Evolutionary conservation across 1,284 basidiomycete species (phyloP).

Genomic region (Rhodotorula sp.): DNA sequence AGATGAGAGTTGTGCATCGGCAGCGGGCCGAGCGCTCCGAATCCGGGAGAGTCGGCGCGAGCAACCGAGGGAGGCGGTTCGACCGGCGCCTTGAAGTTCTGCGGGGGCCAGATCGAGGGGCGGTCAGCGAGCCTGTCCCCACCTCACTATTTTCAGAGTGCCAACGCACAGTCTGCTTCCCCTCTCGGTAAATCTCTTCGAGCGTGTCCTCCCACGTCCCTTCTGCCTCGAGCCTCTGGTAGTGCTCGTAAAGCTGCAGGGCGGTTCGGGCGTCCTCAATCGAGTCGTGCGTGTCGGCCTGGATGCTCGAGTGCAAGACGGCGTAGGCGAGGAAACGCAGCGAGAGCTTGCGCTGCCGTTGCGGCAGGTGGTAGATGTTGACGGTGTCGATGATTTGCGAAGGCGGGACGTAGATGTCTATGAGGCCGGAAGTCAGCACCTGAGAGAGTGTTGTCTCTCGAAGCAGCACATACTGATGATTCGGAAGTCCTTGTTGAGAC

Average conservation of each 20-base stretch:
- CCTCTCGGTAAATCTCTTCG: constrained; percentile 64
- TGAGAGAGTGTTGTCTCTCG: neutral
- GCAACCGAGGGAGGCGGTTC: constrained; percentile 9
- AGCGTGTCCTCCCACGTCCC: constrained; percentile 82
- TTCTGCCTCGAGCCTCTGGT: constrained; percentile 70
- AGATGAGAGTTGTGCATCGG: constrained; percentile 1
- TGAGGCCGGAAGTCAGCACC: neutral
- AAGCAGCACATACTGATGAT: constrained; percentile 77
- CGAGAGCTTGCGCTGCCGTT: constrained; percentile 81
- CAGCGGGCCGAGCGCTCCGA: constrained; percentile 22
- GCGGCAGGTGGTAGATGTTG: constrained; percentile 81
- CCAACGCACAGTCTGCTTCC: constrained; percentile 46
- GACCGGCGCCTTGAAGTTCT: constrained; percentile 37
- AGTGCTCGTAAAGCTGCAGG: constrained; percentile 80
- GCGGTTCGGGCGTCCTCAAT: constrained; percentile 89
- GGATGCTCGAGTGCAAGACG: constrained; percentile 84
- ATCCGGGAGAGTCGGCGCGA: constrained; percentile 10
- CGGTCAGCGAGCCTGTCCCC: neutral
- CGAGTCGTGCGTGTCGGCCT: constrained; percentile 90
- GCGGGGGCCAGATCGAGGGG: neutral
- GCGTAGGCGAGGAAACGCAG: constrained; percentile 95
- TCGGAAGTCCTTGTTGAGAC: constrained; percentile 97
- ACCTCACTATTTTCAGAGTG: too few relatives aligned
- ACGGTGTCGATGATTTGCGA: constrained; percentile 96
- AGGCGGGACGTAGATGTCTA: constrained; percentile 93